Percentiles rank a stretch among this genome's conserved stretches.
These are phyloP conservation scores for Comarum palustre DNA, from an alignment of 306 rosid genomes.

Conservation along the genomic window DNA sequence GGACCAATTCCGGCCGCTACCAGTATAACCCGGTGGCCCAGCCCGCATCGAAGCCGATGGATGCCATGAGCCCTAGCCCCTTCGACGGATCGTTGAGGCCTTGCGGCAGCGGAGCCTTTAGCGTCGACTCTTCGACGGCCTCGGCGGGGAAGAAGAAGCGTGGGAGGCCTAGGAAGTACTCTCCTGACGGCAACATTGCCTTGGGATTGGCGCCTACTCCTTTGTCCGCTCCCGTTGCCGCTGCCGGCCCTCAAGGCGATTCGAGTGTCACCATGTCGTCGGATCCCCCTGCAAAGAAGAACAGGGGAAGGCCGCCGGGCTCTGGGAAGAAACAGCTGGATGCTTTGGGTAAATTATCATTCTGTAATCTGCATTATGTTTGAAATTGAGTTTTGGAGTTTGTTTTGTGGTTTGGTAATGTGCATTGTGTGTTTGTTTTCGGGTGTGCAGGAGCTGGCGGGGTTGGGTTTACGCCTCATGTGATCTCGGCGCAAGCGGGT, in stretches of 20 bases:
- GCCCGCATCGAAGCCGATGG: constrained; percentile 39
- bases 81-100: constrained; percentile 58
- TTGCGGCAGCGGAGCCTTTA: constrained; percentile 33
- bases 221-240: constrained; percentile 33
- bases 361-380: not conserved
- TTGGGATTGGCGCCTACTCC: constrained; percentile 57
- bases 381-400: not conserved
- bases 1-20: constrained; percentile 38
- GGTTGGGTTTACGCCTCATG: constrained; percentile 63
- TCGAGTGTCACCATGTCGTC: constrained; percentile 50
- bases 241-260: constrained; percentile 34
- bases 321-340: constrained; percentile 69
- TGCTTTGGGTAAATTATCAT: constrained; percentile 43
- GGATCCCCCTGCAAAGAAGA: constrained; percentile 54
- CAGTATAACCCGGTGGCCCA: constrained; percentile 50
- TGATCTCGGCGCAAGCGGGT: constrained; percentile 58
- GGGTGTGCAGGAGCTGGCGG: constrained; percentile 55
- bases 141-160: constrained; percentile 61
- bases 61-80: constrained; percentile 36
- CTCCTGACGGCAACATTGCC: constrained; percentile 69
- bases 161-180: constrained; percentile 85
- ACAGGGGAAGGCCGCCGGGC: constrained; percentile 80
- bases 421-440: constrained; percentile 5
- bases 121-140: constrained; percentile 32
- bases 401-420: not conserved